A percentile compares a stretch with the other conserved stretches of the same genome.
Evolutionary conservation across 129 eudicot genomes (phyloP).

Genomic region (Solidago caesia): DNA sequence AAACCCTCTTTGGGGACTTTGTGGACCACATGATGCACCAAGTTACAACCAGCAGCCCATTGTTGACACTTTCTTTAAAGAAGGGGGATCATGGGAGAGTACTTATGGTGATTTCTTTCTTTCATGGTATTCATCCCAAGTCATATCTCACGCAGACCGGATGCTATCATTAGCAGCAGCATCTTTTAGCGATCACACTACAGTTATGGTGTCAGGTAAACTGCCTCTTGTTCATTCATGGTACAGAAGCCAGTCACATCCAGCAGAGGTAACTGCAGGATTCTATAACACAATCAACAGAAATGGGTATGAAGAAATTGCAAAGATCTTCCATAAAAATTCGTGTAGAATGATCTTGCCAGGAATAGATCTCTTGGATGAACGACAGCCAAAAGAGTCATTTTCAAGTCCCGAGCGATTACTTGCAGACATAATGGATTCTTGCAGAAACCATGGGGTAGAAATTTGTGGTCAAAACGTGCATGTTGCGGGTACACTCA

Average conservation of each 20-base stretch:
- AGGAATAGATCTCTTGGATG: constrained; percentile 78
- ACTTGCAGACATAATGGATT: constrained; percentile 42
- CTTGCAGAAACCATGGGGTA: constrained; percentile 49
- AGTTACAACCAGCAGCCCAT: constrained; percentile 51
- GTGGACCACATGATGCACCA: constrained; percentile 91
- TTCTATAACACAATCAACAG: constrained; percentile 62
- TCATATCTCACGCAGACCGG: constrained; percentile 60
- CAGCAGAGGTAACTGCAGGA: constrained; percentile 78
- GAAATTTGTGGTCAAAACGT: constrained; percentile 60
- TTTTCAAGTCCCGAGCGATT: constrained; percentile 62
- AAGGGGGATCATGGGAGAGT: constrained; percentile 84
- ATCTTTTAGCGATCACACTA: constrained; percentile 36
- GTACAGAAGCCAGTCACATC: constrained; percentile 69
- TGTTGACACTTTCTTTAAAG: constrained; percentile 50
- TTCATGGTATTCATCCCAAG: constrained; percentile 76
- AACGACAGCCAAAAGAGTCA: constrained; percentile 40
- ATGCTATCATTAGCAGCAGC: constrained; percentile 66
- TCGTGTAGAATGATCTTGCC: constrained; percentile 58
- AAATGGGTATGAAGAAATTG: constrained; percentile 61
- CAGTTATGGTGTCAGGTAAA: constrained; percentile 52
- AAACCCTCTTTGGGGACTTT: constrained; percentile 82
- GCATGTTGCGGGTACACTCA: constrained; percentile 26
- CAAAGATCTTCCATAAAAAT: constrained; percentile 46
- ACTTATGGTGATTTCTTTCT: constrained; percentile 87
- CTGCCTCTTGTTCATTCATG: constrained; percentile 65